Evolutionary conservation across 176 grass and related monocot genomes (phyloP).

Genomic region (Leersia perrieri): DNA sequence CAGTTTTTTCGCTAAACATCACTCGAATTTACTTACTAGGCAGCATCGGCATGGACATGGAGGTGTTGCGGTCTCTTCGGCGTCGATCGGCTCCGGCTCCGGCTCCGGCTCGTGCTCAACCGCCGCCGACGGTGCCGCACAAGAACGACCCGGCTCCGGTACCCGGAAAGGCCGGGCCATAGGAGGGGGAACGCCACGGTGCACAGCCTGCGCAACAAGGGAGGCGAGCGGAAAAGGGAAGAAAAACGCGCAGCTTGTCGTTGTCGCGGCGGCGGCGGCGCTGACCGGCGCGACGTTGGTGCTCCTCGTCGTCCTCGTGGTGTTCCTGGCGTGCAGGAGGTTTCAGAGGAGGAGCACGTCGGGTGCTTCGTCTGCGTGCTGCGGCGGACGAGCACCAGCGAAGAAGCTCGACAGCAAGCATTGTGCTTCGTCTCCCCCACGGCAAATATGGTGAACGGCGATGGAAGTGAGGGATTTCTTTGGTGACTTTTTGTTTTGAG

Average conservation of each 20-base stretch:
- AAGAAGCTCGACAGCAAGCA: no score
- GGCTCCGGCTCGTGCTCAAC: background rate
- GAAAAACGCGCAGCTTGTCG: constrained; percentile 25
- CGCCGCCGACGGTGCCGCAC: constrained; percentile 19
- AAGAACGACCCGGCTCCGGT: constrained; percentile 33
- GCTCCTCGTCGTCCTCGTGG: constrained; percentile 38
- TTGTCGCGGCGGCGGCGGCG: constrained; percentile 30
- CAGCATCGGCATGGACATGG: background rate
- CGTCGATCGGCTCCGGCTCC: background rate
- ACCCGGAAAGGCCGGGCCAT: constrained; percentile 1
- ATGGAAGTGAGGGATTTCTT: no score
- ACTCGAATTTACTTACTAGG: no score
- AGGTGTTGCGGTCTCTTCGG: constrained; percentile 4
- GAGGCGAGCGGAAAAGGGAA: constrained; percentile 4
- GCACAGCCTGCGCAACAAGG: constrained; percentile 1
- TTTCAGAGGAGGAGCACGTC: background rate
- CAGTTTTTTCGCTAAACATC: no score
- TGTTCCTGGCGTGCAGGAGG: constrained; percentile 54
- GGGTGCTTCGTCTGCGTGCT: no score
- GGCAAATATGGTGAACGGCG: no score
- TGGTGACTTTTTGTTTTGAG: no score
- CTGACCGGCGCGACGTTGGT: constrained; percentile 28
- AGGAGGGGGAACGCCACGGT: background rate
- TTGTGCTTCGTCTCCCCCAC: no score
- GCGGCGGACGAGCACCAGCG: no score